A percentile compares a stretch with the other conserved stretches of the same genome.
Evolutionary conservation across 2,329 filamentous ascomycete species (phyloP).

Genomic region (Alternaria angustiovoidea): DNA sequence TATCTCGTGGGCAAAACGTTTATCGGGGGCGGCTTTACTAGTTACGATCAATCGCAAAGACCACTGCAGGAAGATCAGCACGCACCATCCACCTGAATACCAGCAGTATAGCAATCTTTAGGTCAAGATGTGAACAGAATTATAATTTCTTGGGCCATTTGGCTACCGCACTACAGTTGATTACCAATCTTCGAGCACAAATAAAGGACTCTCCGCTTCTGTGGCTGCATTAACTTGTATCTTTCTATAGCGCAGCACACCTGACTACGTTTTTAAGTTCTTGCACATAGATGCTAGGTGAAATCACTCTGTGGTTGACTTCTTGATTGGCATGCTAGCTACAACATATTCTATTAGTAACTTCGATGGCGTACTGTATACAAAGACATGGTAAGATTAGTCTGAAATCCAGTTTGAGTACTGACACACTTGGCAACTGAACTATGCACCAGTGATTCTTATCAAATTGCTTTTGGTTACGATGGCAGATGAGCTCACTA

Average conservation of each 20-base stretch:
- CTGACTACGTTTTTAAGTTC: no score
- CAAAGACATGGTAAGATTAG: no score
- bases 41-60: background rate
- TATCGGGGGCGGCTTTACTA: background rate
- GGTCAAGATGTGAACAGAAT: background rate
- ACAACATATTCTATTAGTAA: background rate
- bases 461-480: slow-evolving; percentile 17
- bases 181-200: background rate
- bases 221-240: no score
- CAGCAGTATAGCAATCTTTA: background rate
- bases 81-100: background rate
- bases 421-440: background rate
- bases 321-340: no score
- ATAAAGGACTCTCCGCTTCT: background rate
- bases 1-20: background rate
- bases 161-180: background rate
- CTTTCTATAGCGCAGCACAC: no score
- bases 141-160: background rate
- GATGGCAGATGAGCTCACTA: slow-evolving; percentile 25
- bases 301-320: no score
- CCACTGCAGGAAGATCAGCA: background rate
- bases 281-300: no score
- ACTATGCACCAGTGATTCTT: slow-evolving; percentile 26
- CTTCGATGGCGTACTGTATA: background rate
- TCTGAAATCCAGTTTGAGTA: no score